These are phyloP conservation scores for Coemansia biformis DNA, from an alignment of 192 early-diverging fungal species.

Conservation along the genomic window DNA sequence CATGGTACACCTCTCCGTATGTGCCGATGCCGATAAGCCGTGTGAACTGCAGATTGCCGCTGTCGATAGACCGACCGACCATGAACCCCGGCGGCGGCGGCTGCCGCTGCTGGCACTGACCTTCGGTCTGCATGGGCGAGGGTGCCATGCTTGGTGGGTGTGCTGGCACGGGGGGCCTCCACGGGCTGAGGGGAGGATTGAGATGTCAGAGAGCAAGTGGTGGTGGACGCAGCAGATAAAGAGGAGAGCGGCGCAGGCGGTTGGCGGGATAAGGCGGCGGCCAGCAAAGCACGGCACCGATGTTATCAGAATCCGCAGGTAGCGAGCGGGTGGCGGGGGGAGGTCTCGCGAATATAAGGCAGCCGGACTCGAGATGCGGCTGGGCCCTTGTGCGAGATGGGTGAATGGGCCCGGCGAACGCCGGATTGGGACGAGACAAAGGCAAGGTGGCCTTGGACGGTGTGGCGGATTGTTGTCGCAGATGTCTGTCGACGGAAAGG, in stretches of 20 bases:
- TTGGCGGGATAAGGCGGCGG: no score
- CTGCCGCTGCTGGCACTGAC: neutral
- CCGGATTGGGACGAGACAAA: neutral
- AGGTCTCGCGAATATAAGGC: no score
- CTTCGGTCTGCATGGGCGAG: neutral
- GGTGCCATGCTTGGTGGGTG: no score
- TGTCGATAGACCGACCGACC: conserved; percentile 47
- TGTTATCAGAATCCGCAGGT: no score
- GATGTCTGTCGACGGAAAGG: neutral
- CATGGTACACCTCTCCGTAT: conserved; percentile 70
- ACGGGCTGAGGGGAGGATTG: no score
- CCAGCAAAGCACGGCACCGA: no score
- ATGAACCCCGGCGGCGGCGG: conserved; percentile 20
- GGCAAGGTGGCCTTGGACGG: neutral
- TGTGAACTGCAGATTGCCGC: conserved; percentile 47
- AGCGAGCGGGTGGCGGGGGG: no score
- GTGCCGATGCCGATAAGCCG: conserved; percentile 63
- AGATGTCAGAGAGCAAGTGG: no score
- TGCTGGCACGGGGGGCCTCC: no score
- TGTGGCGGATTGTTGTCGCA: conserved; percentile 7
- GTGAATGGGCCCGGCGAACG: neutral
- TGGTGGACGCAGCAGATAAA: no score
- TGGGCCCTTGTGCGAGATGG: neutral
- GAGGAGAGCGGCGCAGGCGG: no score
- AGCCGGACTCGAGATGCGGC: no score